Conservation (phyloP, 192 early-diverging fungal genomes). For the Entomortierella lignicola region DNA sequence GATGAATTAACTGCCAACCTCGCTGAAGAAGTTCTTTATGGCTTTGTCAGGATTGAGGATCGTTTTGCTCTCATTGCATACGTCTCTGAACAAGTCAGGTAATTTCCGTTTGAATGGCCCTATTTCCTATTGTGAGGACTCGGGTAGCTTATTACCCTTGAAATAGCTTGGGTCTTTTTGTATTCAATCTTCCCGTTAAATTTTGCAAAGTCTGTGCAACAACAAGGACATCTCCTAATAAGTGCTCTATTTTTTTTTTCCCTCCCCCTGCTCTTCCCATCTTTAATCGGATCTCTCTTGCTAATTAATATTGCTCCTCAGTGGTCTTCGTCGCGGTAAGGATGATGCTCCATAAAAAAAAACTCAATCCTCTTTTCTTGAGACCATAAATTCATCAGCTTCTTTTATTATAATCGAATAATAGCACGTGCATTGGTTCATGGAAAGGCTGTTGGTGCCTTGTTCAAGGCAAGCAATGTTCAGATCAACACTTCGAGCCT, state of each 20-base stretch:
- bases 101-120: too few species aligned
- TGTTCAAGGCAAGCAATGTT: slow-evolving; percentile 63
- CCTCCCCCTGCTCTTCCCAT: too few species aligned
- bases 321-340: slow-evolving; percentile 66
- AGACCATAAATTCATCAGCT: background rate
- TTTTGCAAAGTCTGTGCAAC: slow-evolving; percentile 2
- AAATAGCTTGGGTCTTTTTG: too few species aligned
- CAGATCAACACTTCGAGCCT: slow-evolving; percentile 48
- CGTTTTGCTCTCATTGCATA: slow-evolving; percentile 66
- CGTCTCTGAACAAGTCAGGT: slow-evolving; percentile 72
- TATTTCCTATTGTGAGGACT: too few species aligned
- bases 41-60: slow-evolving; percentile 69
- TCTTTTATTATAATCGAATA: background rate
- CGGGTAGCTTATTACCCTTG: too few species aligned
- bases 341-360: background rate
- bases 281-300: background rate
- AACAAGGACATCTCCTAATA: background rate
- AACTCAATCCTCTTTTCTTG: background rate
- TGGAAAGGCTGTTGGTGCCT: slow-evolving; percentile 67
- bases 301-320: slow-evolving; percentile 15
- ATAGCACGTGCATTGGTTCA: slow-evolving; percentile 72
- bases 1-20: slow-evolving; percentile 65
- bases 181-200: too few species aligned
- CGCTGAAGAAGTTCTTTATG: slow-evolving; percentile 68
- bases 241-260: background rate